phyloP scores from a whole-genome alignment of 257 asterid species.

The Jaltomata sinuosa region DNA sequence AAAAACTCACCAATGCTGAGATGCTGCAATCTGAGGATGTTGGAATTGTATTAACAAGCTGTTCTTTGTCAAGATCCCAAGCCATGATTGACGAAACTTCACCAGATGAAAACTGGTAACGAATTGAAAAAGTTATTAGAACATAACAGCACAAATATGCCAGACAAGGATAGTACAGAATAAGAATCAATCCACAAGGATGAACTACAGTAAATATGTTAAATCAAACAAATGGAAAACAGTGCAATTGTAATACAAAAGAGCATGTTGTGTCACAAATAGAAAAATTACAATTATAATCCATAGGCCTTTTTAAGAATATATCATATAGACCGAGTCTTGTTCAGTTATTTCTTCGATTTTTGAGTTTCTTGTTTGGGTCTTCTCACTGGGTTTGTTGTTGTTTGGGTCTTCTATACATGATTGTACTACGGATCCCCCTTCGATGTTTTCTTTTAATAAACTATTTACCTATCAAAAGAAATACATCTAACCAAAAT shows the following conservation, averaged over 20 bases:
- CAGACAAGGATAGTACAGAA: not conserved
- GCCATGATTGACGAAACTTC: constrained; percentile 84
- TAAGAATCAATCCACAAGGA: not conserved
- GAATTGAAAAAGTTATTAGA: constrained; percentile 5
- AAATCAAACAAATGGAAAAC: not conserved
- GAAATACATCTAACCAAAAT: not conserved
- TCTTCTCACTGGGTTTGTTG: not conserved
- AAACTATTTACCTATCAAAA: not conserved
- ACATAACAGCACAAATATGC: not conserved
- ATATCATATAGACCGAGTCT: not conserved
- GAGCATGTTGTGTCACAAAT: not conserved
- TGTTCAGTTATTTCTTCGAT: not conserved
- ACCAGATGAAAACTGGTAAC: constrained; percentile 67
- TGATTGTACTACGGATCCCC: not conserved
- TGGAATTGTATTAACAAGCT: constrained; percentile 69
- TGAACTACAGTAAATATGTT: not conserved
- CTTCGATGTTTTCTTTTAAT: not conserved
- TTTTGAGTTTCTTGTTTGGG: not conserved
- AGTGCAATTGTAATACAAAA: not conserved
- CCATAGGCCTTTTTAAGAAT: not conserved
- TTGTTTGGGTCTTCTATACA: not conserved
- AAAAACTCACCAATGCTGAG: constrained; percentile 75
- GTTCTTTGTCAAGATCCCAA: constrained; percentile 99
- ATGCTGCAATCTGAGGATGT: constrained; percentile 71
- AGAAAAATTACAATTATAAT: not conserved